Conservation (phyloP, 495 filamentous ascomycete species). For the Aspergillus incahuasiensis region DNA sequence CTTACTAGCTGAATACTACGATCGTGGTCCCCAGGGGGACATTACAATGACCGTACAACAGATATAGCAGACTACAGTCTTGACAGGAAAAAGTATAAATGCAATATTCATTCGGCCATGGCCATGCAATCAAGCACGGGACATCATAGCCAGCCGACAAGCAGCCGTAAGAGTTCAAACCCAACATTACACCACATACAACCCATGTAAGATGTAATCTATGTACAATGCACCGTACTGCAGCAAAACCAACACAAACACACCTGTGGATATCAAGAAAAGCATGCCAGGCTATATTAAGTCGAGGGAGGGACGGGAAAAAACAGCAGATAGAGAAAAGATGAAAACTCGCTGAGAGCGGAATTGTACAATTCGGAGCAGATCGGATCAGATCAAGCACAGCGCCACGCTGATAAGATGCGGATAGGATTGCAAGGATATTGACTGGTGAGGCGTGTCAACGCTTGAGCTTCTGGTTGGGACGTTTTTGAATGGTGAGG, state of each 20-base stretch:
- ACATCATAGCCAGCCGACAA: neutral
- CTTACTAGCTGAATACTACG: too few relatives aligned
- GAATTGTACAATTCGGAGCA: neutral
- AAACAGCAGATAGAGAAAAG: neutral
- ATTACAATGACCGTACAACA: too few relatives aligned
- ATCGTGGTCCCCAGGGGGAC: too few relatives aligned
- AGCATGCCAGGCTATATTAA: constrained; percentile 5
- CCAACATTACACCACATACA: constrained; percentile 2
- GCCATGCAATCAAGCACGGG: constrained; percentile 10
- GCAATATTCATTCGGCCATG: constrained; percentile 1
- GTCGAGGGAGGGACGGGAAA: constrained; percentile 5
- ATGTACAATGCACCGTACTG: neutral
- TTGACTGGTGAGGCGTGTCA: neutral
- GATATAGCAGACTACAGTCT: neutral
- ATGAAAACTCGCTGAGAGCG: neutral
- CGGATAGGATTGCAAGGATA: neutral
- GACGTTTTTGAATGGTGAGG: neutral
- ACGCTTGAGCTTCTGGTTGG: neutral
- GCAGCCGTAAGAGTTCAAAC: neutral
- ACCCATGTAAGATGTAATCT: neutral
- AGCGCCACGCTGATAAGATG: neutral
- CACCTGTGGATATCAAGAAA: constrained; percentile 4
- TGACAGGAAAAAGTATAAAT: neutral
- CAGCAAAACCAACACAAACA: neutral
- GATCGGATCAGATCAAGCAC: neutral